These are phyloP conservation scores for Lodderomyces margitis DNA, from an alignment of 1,139 yeast species.

Conservation along the genomic window DNA sequence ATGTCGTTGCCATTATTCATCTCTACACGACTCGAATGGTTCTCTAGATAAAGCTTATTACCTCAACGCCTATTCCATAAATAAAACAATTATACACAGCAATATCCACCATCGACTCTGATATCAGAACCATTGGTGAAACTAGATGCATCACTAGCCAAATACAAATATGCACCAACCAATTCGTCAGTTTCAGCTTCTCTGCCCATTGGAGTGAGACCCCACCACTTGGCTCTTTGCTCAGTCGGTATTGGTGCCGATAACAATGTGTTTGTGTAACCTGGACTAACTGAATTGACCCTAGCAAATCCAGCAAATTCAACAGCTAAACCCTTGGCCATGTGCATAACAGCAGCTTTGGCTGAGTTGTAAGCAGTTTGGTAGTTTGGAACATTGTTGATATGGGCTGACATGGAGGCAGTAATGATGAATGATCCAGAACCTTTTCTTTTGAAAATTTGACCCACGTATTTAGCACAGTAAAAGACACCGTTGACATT, in stretches of 20 bases:
- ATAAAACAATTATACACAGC: constrained; percentile 8
- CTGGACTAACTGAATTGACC: constrained; percentile 57
- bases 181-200: constrained; percentile 41
- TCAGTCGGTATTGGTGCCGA: constrained; percentile 44
- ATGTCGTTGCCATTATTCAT: no score
- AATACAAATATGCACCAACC: constrained; percentile 43
- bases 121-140: constrained; percentile 48
- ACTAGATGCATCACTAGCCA: constrained; percentile 42
- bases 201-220: constrained; percentile 40
- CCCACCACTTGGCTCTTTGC: constrained; percentile 35
- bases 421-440: constrained; percentile 60
- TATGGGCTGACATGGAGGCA: constrained; percentile 60
- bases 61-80: not conserved
- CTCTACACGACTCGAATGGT: no score
- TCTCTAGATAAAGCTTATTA: no score
- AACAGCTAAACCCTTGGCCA: constrained; percentile 52
- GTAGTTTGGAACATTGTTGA: constrained; percentile 53
- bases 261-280: constrained; percentile 55
- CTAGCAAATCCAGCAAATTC: constrained; percentile 56
- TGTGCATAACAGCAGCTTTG: constrained; percentile 57
- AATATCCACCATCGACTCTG: constrained; percentile 41
- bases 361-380: constrained; percentile 59
- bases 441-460: constrained; percentile 45
- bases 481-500: constrained; percentile 58
- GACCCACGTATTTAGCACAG: constrained; percentile 56